Evolutionary conservation across 2,329 filamentous ascomycete species (phyloP).

Genomic region (Penicillium rolfsii): DNA sequence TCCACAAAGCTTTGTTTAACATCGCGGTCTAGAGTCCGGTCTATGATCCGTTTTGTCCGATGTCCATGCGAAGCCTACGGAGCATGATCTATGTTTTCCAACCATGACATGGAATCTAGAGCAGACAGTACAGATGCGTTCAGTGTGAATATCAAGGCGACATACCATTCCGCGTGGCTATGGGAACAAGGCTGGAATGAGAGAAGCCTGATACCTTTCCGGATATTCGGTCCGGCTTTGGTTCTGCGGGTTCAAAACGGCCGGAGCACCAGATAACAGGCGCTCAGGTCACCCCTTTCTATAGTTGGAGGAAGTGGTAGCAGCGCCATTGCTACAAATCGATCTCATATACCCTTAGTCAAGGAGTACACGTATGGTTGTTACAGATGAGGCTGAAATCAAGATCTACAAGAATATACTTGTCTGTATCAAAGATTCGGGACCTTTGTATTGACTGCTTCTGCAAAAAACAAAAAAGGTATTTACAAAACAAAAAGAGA

Average conservation of each 20-base stretch:
- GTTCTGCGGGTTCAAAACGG: not conserved
- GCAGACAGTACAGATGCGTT: not conserved
- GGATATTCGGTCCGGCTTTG: not conserved
- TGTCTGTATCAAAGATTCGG: not conserved
- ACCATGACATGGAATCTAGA: not conserved
- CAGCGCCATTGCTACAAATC: not conserved
- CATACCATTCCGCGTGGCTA: too few species aligned
- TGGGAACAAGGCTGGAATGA: too few species aligned
- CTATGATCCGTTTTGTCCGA: not conserved
- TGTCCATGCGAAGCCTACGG: not conserved
- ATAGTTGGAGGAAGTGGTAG: not conserved
- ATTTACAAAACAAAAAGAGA: constrained; percentile 23
- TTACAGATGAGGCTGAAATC: not conserved
- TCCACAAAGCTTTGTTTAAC: not conserved
- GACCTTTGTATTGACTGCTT: constrained; percentile 10
- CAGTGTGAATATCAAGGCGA: not conserved
- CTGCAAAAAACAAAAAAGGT: constrained; percentile 16
- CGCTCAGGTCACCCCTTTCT: not conserved
- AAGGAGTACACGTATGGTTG: not conserved
- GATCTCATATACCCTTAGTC: too few species aligned
- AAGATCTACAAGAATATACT: not conserved
- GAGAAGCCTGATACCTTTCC: too few species aligned
- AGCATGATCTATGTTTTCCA: not conserved
- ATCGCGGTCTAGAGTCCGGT: not conserved
- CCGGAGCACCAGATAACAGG: not conserved